These are phyloP conservation scores for Cercospora sojina DNA, from an alignment of 2,329 filamentous ascomycete genomes.

Conservation along the genomic window DNA sequence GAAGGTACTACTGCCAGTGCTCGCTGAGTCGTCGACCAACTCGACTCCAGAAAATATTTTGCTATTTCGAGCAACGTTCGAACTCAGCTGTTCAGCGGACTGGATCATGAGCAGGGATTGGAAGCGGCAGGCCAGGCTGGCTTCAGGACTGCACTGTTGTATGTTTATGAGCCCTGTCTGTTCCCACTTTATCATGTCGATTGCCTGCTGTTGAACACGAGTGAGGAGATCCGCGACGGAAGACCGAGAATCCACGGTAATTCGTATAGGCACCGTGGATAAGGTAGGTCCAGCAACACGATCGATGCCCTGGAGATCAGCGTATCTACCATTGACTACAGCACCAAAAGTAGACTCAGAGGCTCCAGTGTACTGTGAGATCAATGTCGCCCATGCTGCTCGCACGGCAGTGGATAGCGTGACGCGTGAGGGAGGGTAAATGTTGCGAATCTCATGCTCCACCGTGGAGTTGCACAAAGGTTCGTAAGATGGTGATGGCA, in stretches of 20 bases:
- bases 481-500: conserved; percentile 28
- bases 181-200: conserved; percentile 25
- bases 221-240: not conserved
- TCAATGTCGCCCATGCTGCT: conserved; percentile 2
- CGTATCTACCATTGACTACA: not conserved
- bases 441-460: conserved; percentile 19
- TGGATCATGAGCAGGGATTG: conserved; percentile 12
- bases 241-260: conserved; percentile 16
- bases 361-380: not conserved
- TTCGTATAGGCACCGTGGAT: conserved; percentile 28
- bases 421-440: conserved; percentile 8
- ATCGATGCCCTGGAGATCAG: conserved; percentile 4
- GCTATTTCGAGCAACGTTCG: not conserved
- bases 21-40: not conserved
- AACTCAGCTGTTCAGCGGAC: not conserved
- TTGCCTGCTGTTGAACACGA: conserved; percentile 3
- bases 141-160: conserved; percentile 50
- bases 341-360: conserved; percentile 10
- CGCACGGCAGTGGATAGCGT: conserved; percentile 4
- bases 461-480: conserved; percentile 31
- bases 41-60: not conserved
- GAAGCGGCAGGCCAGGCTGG: conserved; percentile 52
- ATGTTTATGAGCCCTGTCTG: conserved; percentile 43
- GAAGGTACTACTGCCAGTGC: not conserved
- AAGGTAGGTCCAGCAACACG: conserved; percentile 10